Conservation (phyloP, 495 filamentous ascomycete genomes). For the Neurospora sublineolata region DNA sequence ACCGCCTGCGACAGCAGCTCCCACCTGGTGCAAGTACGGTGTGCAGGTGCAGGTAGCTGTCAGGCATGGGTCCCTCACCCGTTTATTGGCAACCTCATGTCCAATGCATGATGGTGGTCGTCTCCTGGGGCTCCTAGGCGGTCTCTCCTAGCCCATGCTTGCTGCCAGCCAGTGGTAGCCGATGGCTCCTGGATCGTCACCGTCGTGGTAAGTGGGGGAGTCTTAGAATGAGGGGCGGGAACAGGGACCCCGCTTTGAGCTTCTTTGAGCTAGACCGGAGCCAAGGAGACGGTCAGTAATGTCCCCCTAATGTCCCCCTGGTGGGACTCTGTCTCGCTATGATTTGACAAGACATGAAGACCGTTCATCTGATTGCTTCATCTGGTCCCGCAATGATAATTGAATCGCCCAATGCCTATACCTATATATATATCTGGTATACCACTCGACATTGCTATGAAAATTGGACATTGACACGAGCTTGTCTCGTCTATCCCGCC, state of each 20-base stretch:
- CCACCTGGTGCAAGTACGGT: not conserved
- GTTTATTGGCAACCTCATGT: not conserved
- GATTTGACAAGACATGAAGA: not conserved
- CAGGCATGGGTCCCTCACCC: not conserved
- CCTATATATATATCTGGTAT: not conserved
- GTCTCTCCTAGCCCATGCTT: not conserved
- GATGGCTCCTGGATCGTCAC: not conserved
- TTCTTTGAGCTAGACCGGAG: not conserved
- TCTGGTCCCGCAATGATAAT: not conserved
- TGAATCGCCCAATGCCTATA: not conserved
- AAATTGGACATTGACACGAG: not conserved
- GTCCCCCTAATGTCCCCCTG: not conserved
- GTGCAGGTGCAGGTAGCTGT: not conserved
- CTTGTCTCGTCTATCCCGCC: not conserved
- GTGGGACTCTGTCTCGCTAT: not conserved
- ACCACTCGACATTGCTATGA: not conserved
- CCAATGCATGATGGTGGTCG: not conserved
- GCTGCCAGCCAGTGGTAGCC: not conserved
- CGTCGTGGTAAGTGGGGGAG: not conserved
- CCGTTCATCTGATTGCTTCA: not conserved
- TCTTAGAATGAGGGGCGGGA: not conserved
- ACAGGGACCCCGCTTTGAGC: not conserved
- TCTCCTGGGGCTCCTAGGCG: not conserved
- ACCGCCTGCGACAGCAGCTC: not conserved
- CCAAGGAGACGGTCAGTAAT: not conserved